Percentiles rank a stretch among this genome's conserved stretches.
Conservation (phyloP, 306 rosid genomes). For the Trifolium subterraneum region DNA sequence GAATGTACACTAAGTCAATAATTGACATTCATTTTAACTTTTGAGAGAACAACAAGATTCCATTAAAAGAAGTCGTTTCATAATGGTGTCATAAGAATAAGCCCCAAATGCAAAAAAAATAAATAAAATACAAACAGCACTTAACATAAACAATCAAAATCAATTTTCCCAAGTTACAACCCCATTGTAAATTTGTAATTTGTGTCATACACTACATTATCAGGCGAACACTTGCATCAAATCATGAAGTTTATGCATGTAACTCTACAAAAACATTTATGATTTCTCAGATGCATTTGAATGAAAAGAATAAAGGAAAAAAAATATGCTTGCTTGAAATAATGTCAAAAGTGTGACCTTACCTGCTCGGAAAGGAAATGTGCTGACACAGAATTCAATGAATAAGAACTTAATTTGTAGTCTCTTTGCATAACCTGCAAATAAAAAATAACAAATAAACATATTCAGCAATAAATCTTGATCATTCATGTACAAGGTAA, state of each 20-base stretch:
- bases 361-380: conserved; percentile 99
- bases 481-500: conserved; percentile 34
- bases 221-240: conserved; percentile 11
- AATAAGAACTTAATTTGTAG: conserved; percentile 93
- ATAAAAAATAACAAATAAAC: conserved; percentile 39
- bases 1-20: conserved; percentile 37
- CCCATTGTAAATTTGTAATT: conserved; percentile 10
- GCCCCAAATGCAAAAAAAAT: conserved; percentile 19
- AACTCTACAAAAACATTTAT: conserved; percentile 21
- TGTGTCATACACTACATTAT: conserved; percentile 9
- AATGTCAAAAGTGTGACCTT: conserved; percentile 39
- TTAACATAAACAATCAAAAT: conserved; percentile 25
- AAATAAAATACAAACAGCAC: conserved; percentile 20
- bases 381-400: conserved; percentile 93
- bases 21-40: conserved; percentile 23
- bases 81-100: conserved; percentile 1
- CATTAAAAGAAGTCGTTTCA: conserved; percentile 38
- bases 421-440: conserved; percentile 89
- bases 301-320: conserved; percentile 17
- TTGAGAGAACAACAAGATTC: conserved; percentile 18
- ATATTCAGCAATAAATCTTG: conserved; percentile 24
- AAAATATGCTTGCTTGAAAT: conserved; percentile 35
- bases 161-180: conserved; percentile 24
- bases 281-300: conserved; percentile 25
- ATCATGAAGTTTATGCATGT: conserved; percentile 13